Base-by-base conservation (phyloP, 768 basidiomycete species). In the Boletus coccyginus region DNA sequence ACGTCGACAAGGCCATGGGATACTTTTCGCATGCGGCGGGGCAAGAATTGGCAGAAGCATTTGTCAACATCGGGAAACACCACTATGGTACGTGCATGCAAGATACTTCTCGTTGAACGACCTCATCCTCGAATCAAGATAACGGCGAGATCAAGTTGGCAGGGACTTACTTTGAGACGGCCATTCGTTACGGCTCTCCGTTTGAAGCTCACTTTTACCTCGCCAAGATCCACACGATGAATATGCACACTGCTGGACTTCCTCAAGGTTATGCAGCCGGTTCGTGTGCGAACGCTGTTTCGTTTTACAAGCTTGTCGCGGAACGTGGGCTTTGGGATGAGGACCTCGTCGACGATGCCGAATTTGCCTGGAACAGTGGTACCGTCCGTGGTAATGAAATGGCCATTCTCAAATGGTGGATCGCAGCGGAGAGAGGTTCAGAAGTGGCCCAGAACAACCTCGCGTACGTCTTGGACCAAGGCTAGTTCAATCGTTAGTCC, bases 141-240 rank as follows among this genome's bases (percentile, higher is more conserved):
- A 80, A 80, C 16, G 85, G 86, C 17, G 94, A 98, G 44, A 47
- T 86, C 24, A 72, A 75, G 27, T 59, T 80, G 6, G 94, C 95
- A 0, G 81, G 78, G 1, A 79, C 82, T 1, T 86, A 86, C 66
- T 90, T 98, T 62, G 92, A 98, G 70, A 80, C 79, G 27, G 97
- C 95, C 4, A 76, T 96, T 46, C 84, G 90, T 2, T 80, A 84
- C 60, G 97, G 96, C 5, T 95, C 96, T 5, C 89, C 91, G 1
- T 94, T 96, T 56, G 95, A 99, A 68, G 90, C 95, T 1, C 96
- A 90, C 73, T 96, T 94, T 73, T 94, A 97, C 66, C 82, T 97
- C 11, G 94, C 91, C 24, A 82, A 87, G 60, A 86, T 97, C 14
- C 85, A 97, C 58, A 80, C 87, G 31, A 67, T 77, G 31, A 81